Evolutionary conservation across 2,329 filamentous ascomycete genomes (phyloP).

Genomic region (Sporothrix curviconia): DNA sequence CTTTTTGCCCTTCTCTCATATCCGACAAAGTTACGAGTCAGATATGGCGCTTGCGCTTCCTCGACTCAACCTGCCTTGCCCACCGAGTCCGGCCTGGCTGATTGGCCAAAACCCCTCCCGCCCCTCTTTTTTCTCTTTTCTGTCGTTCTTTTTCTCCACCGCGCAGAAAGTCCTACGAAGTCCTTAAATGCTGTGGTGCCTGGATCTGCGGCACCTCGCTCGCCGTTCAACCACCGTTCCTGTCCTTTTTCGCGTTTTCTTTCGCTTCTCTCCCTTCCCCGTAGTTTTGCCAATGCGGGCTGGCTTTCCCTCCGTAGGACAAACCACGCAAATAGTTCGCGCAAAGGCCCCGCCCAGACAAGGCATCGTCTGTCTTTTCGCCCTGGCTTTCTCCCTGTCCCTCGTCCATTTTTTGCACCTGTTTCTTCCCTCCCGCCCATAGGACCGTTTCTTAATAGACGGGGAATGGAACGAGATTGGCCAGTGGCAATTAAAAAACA

Average conservation of each 20-base stretch:
- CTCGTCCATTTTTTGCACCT: neutral
- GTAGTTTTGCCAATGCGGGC: neutral
- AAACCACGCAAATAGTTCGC: neutral
- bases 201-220: neutral
- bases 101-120: too few relatives aligned
- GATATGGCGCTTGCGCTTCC: too few relatives aligned
- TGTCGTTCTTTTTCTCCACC: slow-evolving; percentile 1
- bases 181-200: slow-evolving; percentile 3
- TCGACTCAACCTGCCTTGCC: too few relatives aligned
- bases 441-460: neutral
- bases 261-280: neutral
- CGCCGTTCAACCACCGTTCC: neutral
- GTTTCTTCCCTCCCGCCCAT: neutral
- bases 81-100: too few relatives aligned
- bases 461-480: neutral
- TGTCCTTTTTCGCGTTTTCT: neutral
- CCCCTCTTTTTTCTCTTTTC: neutral
- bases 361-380: neutral
- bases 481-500: slow-evolving; percentile 14
- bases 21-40: too few relatives aligned
- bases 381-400: neutral
- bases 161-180: slow-evolving; percentile 14
- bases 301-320: slow-evolving; percentile 6
- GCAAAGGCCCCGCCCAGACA: neutral
- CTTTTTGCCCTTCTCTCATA: neutral